Base-by-base conservation (phyloP, 2,329 filamentous ascomycete species). In the Phaeomoniella chlamydospora region DNA sequence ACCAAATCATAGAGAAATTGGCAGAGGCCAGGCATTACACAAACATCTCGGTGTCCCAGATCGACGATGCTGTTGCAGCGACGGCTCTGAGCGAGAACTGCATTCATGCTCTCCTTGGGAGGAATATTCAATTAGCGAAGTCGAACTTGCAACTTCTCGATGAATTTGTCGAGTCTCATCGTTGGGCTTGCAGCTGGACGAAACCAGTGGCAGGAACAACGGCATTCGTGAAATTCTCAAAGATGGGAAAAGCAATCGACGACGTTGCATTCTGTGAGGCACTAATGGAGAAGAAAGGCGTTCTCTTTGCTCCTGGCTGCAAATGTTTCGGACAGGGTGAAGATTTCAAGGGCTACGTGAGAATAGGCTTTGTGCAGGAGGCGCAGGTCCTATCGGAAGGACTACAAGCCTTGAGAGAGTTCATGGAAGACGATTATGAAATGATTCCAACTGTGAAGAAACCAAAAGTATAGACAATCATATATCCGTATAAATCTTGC, bases 181-280 rank as follows among this genome's bases (percentile, higher is more conserved):
- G 68, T 29, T 68, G 70, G 42, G 66, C 72, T 4, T 79, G 74
- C 46, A 68, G 69, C 2, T 90, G 80, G 80, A 66, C 76, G 3
- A 80, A 74, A 54, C 85, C 85, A 1, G 72, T 72, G 4, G 83
- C 81, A 1, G 85, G 84, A 0, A 92, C 83, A 2, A 88, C 80
- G 5, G 80, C 80, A 0, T 82, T 92, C 48, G 59, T 92, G 38
- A 74, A 70, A 46, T 84, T 92, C 44, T 64, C 62, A 36, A 65
- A 67, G 35, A 68, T 70, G 32, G 73, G 70, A 0, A 63, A 68
- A 50, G 67, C 74, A 2, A 68, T 92, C 0, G 74, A 88, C 47
- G 80, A 87, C 42, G 72, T 70, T n/a, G 64, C 64, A 3, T 79
- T 93, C 46, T 88, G 80, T 46, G 61, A 73, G 45, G 69, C 74